phyloP scores from a whole-genome alignment of 179 eudicot species.

The Carnegiea gigantea region DNA sequence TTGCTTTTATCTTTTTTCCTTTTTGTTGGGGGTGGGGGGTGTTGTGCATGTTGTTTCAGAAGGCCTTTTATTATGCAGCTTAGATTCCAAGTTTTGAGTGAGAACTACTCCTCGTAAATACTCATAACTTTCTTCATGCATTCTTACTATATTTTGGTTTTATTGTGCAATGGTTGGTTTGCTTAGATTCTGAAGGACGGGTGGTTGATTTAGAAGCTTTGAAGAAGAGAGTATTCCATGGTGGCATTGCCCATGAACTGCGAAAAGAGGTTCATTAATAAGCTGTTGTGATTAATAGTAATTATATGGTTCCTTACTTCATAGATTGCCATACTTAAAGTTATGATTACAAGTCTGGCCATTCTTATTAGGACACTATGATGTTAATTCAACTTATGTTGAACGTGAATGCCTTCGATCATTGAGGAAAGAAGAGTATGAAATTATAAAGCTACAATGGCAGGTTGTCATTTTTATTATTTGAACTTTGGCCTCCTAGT shows the following conservation, averaged over 20 bases:
- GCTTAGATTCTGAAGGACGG: slow-evolving; percentile 85
- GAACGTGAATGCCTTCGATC: slow-evolving; percentile 72
- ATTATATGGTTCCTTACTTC: slow-evolving; percentile 10
- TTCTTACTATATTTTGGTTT: neutral
- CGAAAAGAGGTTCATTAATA: slow-evolving; percentile 68
- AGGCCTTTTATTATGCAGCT: no score
- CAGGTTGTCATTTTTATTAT: slow-evolving; percentile 50
- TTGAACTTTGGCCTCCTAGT: slow-evolving; percentile 7
- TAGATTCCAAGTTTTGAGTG: neutral
- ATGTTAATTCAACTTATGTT: slow-evolving; percentile 78
- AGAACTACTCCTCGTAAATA: neutral
- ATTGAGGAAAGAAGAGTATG: slow-evolving; percentile 69
- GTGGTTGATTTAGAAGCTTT: slow-evolving; percentile 62
- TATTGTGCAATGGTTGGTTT: slow-evolving; percentile 69
- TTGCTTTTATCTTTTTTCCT: no score
- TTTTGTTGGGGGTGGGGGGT: no score
- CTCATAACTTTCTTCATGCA: neutral
- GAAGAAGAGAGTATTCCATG: slow-evolving; percentile 82
- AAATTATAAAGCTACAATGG: slow-evolving; percentile 86
- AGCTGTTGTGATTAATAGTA: slow-evolving; percentile 9
- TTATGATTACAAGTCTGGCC: slow-evolving; percentile 68
- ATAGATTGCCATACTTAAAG: slow-evolving; percentile 11
- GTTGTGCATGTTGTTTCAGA: no score
- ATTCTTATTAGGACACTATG: slow-evolving; percentile 73
- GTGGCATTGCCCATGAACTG: slow-evolving; percentile 74